Evolutionary conservation across 2,329 filamentous ascomycete species (phyloP), one percentile per base, ranked within the genome.

Genomic region (Apiospora arundinis): DNA sequence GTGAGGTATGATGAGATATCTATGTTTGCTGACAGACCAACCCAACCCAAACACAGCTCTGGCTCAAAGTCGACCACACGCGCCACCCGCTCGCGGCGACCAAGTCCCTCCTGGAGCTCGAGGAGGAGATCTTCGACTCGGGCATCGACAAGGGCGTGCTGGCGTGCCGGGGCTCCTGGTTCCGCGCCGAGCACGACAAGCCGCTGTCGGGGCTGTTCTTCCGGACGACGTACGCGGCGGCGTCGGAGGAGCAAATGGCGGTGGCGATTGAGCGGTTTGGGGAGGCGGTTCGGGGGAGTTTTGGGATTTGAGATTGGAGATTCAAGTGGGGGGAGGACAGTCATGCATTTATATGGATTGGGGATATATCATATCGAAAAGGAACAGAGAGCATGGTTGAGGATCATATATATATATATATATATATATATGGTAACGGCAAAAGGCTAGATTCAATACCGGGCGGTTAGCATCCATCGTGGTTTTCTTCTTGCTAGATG

Each of bases 141-240:
- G 91, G 91, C 74, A 92, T 98, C 70, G 88, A 91, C 4, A 89
- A 92, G 76, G 92, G 93, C 28, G 93, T 96, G 5, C 86, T 99
- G 65, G 87, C 96, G 2, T 94, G 93, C 72, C 89, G 93, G 67
- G 96, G 96, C 4, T 95, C 92, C 67, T 99, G 95, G 95, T 99
- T 98, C 87, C 88, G 90, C 72, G 93, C 95, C 0, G 92, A 96
- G 79, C 88, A 87, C 60, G 86, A 89, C 67, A 86, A 85, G 78
- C 85, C 83, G 4, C 86, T 86, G 11, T 85, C 86, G 14, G 92
- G 91, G 40, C 86, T 97, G 82, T 98, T 94, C 84, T 97, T 98
- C 86, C 89, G 96, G 69, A 91, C 93, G 4, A 99, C 95, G 0
- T 99, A 93, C 84, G 95, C 95, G 0, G 92, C 95, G 48, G 95